phyloP scores from a whole-genome alignment of 306 rosid genomes.

The Fragaria iinumae region DNA sequence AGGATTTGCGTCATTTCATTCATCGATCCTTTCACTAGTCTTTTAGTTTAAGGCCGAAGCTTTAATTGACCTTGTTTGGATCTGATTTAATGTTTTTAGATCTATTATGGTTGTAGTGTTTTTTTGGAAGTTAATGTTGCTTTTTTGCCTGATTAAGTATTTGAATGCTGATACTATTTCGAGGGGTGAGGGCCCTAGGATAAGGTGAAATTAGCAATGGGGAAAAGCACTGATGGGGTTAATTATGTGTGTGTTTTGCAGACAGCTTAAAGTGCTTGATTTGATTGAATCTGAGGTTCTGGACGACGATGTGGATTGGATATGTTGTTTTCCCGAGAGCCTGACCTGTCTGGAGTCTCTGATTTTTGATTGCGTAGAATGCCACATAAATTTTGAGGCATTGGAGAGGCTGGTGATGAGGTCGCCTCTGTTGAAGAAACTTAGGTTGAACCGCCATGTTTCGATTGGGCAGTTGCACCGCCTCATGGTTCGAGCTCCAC shows the following conservation, averaged over 20 bases:
- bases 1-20: no score
- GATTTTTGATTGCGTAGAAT: conserved; percentile 68
- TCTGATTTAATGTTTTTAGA: conserved; percentile 26
- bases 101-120: conserved; percentile 10
- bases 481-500: conserved; percentile 63
- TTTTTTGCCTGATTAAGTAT: not conserved
- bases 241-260: conserved; percentile 33
- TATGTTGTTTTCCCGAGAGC: conserved; percentile 66
- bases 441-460: conserved; percentile 53
- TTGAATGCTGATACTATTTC: not conserved
- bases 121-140: conserved; percentile 13
- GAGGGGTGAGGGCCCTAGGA: not conserved
- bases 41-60: no score
- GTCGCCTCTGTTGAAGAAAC: conserved; percentile 77
- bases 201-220: conserved; percentile 18
- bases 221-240: not conserved
- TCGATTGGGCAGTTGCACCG: conserved; percentile 55
- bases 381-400: conserved; percentile 59
- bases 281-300: conserved; percentile 62
- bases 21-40: no score
- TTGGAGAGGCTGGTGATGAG: conserved; percentile 78
- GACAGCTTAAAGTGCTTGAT: conserved; percentile 76
- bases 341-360: conserved; percentile 64
- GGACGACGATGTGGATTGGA: conserved; percentile 74
- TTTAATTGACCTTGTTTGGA: conserved; percentile 8